Evolutionary conservation across 2,329 filamentous ascomycete genomes (phyloP).

Genomic region (Mariannaea sp.): DNA sequence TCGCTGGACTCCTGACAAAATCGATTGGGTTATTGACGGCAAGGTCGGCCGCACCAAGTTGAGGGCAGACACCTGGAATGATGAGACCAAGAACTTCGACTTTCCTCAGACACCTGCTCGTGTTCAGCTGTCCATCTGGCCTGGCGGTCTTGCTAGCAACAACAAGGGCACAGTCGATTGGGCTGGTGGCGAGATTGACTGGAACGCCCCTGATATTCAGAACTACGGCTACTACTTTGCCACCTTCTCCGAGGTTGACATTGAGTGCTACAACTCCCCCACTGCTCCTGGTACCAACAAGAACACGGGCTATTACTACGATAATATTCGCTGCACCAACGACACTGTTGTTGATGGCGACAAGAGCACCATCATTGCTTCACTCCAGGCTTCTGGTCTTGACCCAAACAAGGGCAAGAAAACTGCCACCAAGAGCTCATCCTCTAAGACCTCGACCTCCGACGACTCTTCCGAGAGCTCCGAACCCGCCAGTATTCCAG

Average conservation of each 20-base stretch:
- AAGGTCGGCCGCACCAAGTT: slow-evolving; percentile 74
- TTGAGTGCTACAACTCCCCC: slow-evolving; percentile 79
- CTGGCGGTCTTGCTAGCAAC: slow-evolving; percentile 80
- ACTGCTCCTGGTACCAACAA: slow-evolving; percentile 68
- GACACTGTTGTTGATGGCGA: slow-evolving; percentile 76
- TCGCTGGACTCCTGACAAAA: slow-evolving; percentile 84
- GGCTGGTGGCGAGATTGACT: slow-evolving; percentile 90
- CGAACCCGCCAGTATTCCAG: slow-evolving; percentile 31
- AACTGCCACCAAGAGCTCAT: slow-evolving; percentile 19
- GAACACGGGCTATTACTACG: slow-evolving; percentile 77
- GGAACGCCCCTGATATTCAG: slow-evolving; percentile 77
- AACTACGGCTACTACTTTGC: slow-evolving; percentile 88
- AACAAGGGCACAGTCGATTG: slow-evolving; percentile 84
- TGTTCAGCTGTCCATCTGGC: slow-evolving; percentile 95
- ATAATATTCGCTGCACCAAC: slow-evolving; percentile 68
- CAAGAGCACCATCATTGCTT: slow-evolving; percentile 76
- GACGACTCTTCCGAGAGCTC: slow-evolving; percentile 7
- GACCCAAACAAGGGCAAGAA: slow-evolving; percentile 63
- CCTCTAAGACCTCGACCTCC: slow-evolving; percentile 21
- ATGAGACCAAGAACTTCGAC: slow-evolving; percentile 77
- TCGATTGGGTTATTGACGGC: slow-evolving; percentile 89
- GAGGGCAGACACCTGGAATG: slow-evolving; percentile 83
- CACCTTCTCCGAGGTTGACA: slow-evolving; percentile 73
- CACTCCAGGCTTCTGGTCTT: slow-evolving; percentile 78
- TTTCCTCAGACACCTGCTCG: slow-evolving; percentile 92